Percentiles rank a stretch among this genome's conserved stretches.
Conservation (phyloP, 257 asterid genomes). For the Craterostigma plantagineum region DNA sequence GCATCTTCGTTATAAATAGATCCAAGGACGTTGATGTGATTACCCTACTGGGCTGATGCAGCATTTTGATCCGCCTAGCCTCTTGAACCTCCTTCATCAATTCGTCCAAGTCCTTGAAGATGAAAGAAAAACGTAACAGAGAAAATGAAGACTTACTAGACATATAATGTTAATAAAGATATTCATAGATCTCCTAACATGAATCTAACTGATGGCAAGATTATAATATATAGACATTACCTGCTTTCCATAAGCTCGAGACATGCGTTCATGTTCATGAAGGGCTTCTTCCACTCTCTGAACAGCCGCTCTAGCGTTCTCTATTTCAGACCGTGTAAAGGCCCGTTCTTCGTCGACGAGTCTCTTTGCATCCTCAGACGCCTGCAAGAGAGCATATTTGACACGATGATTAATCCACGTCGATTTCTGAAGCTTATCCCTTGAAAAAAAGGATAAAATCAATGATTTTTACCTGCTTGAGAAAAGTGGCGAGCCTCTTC, state of each 20-base stretch:
- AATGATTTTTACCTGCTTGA: constrained; percentile 49
- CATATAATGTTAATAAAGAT: no score
- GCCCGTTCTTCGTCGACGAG: constrained; percentile 87
- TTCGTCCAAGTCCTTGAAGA: constrained; percentile 56
- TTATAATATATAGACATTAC: constrained; percentile 18
- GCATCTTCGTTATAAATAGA: background rate
- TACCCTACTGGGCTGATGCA: constrained; percentile 95
- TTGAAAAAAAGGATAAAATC: background rate
- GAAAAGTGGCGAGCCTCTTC: constrained; percentile 72
- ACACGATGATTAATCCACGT: background rate
- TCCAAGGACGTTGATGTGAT: constrained; percentile 6
- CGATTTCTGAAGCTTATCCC: background rate
- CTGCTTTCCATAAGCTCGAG: constrained; percentile 85
- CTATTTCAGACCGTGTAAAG: constrained; percentile 82
- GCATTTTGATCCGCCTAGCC: constrained; percentile 88
- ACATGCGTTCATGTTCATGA: constrained; percentile 72
- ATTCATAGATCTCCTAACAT: no score
- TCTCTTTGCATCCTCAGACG: constrained; percentile 91
- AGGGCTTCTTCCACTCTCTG: constrained; percentile 98
- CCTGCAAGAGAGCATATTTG: constrained; percentile 28
- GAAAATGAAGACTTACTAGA: no score
- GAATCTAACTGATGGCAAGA: no score
- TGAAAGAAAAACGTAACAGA: background rate
- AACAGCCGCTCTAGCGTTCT: constrained; percentile 90
- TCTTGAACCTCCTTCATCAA: constrained; percentile 90